Percentiles rank a stretch among this genome's conserved stretches.
phyloP scores from a whole-genome alignment of 163 green algal genomes.

The Chlamydomonas reinhardtii region DNA sequence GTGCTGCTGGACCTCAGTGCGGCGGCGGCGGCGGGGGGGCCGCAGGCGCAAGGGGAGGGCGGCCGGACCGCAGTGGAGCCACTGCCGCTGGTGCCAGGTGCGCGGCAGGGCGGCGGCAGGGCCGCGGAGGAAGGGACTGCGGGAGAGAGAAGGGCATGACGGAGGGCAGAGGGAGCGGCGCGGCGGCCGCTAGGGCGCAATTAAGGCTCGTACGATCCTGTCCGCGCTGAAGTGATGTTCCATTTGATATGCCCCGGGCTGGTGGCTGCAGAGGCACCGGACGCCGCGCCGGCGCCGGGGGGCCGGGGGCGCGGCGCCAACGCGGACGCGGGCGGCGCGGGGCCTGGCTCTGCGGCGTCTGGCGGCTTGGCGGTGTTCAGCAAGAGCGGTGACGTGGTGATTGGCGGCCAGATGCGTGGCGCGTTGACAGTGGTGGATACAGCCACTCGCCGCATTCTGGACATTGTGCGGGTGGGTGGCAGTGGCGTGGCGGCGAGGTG shows the following conservation, averaged over 20 bases:
- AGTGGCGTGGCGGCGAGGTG: neutral
- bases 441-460: constrained; percentile 49
- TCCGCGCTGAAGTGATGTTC: too few relatives aligned
- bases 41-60: neutral
- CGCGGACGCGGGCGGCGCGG: neutral
- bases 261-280: too few relatives aligned
- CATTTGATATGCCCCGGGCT: too few relatives aligned
- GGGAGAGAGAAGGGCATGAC: neutral
- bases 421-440: constrained; percentile 58
- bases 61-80: neutral
- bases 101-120: neutral
- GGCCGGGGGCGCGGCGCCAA: too few relatives aligned
- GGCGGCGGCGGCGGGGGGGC: neutral
- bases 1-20: constrained; percentile 52
- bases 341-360: neutral
- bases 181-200: too few relatives aligned
- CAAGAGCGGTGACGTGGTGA: constrained; percentile 42
- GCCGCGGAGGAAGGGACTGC: neutral
- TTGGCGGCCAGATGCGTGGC: constrained; percentile 52
- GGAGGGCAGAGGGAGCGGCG: neutral
- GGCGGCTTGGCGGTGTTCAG: constrained; percentile 51
- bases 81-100: neutral
- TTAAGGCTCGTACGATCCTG: too few relatives aligned
- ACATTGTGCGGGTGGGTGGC: constrained; percentile 59
- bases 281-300: too few relatives aligned